Conservation (phyloP, 2,329 filamentous ascomycete genomes). For the Xylariaceae sp. region DNA sequence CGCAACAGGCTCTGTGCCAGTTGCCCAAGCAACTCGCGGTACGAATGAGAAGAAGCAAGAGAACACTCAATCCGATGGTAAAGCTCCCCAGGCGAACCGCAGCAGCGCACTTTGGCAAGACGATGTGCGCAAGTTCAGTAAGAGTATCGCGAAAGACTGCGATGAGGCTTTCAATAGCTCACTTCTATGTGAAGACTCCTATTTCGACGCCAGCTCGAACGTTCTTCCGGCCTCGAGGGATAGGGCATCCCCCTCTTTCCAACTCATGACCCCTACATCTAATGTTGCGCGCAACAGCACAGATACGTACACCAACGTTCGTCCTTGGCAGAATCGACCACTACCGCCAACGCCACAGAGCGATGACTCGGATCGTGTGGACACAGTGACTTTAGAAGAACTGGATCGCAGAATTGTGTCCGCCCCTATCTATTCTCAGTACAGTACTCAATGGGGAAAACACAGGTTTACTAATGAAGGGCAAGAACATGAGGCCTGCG, state of each 20-base stretch:
- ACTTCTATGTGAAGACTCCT: conserved; percentile 33
- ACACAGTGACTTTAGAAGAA: conserved; percentile 19
- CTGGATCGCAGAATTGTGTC: conserved; percentile 45
- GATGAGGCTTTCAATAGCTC: conserved; percentile 84
- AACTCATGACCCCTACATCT: conserved; percentile 18
- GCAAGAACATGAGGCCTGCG: conserved; percentile 24
- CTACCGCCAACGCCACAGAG: conserved; percentile 45
- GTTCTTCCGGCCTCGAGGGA: conserved; percentile 13
- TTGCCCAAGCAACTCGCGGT: conserved; percentile 10
- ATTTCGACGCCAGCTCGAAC: conserved; percentile 10
- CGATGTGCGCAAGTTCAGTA: conserved; percentile 77
- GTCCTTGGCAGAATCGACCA: conserved; percentile 44
- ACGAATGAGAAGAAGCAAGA: conserved; percentile 12
- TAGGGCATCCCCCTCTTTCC: conserved; percentile 2
- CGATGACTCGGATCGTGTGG: conserved; percentile 27
- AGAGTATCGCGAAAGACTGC: conserved; percentile 80
- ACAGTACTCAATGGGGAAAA: conserved; percentile 34
- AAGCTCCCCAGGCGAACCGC: conserved; percentile 20
- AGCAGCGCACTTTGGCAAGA: conserved; percentile 49
- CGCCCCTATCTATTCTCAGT: conserved; percentile 44
- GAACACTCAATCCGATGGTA: conserved; percentile 25
- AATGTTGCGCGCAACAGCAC: conserved; percentile 6
- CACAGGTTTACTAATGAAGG: conserved; percentile 38
- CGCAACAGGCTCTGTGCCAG: conserved; percentile 22
- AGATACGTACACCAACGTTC: conserved; percentile 8